Evolutionary conservation across 2,329 filamentous ascomycete genomes (phyloP), one percentile per base, ranked within the genome.

Genomic region (Claviceps lovelessii): DNA sequence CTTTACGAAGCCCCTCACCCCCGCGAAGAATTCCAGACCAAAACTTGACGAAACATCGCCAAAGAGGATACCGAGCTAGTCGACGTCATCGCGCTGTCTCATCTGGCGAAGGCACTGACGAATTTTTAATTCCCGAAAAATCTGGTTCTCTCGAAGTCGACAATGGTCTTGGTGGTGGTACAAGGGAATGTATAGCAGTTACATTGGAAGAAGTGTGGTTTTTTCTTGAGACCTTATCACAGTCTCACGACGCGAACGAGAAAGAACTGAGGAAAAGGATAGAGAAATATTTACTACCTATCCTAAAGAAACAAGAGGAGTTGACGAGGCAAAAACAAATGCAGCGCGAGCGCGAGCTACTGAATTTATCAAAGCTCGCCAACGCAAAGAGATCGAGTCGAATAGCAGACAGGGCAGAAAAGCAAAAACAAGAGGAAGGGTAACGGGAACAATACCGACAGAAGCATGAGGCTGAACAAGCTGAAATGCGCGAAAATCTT

Each of bases 381-480:
- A 88, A 85, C 55, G 91, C 93, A 4, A 98, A 98, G 72, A 78
- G 93, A 58, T 98, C 93, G 0, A 95, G 88, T 63, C 83, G 93
- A 58, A 81, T 98, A 60, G 90, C 91, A 19, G 79, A 80, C 59
- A 94, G 89, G 65, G 74, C 83, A 39, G 90, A 96, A 65, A 85
- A 82, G 59, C 86, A 90, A 63, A 84, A 81, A 61, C 76, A 85
- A 57, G 83, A 91, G 49, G 83, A 88, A 57, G 79, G 86, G 61
- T 77, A 76, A 19, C 81, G 77, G 10, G 85, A 90, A 64, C 86
- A 85, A 49, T 82, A 88, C 61, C 80, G 64, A 28, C 63, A 62
- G 15, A 61, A 60, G 5, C 59, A 58, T 35, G 60, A 63, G 49
- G 87, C 91, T 54, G 75, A 89, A 56, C 76, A 72, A 3, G 81